Conservation (phyloP, 2,329 filamentous ascomycete genomes). For the Neoscytalidium dimidiatum region DNA sequence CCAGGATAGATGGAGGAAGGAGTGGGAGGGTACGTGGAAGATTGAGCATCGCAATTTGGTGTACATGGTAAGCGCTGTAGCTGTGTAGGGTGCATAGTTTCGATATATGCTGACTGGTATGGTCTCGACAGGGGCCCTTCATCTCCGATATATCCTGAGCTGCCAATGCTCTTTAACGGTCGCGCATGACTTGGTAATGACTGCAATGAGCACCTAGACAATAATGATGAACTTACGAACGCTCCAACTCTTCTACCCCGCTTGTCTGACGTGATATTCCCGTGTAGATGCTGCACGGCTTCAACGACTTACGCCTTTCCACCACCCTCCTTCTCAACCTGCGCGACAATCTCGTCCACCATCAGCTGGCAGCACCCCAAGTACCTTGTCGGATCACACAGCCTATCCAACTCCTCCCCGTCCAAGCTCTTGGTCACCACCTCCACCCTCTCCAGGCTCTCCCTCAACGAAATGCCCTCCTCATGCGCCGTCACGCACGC, state of each 20-base stretch:
- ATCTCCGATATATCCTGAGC: neutral
- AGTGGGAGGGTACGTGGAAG: neutral
- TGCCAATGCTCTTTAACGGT: neutral
- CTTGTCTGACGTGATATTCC: neutral
- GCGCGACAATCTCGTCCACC: constrained; percentile 29
- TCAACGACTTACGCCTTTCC: no score
- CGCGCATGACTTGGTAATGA: neutral
- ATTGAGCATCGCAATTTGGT: constrained; percentile 1
- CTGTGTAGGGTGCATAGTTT: neutral
- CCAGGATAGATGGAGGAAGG: neutral
- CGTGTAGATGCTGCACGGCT: neutral
- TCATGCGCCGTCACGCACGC: constrained; percentile 56
- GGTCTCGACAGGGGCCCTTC: neutral
- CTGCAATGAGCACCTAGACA: neutral
- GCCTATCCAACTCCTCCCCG: constrained; percentile 50
- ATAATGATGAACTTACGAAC: neutral
- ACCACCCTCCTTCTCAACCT: neutral
- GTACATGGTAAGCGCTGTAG: neutral
- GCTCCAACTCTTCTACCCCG: neutral
- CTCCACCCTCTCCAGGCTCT: constrained; percentile 42
- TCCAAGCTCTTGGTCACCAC: constrained; percentile 48
- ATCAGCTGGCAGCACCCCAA: constrained; percentile 37
- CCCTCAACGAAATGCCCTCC: constrained; percentile 43
- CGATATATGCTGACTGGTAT: neutral
- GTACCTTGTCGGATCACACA: constrained; percentile 58